Evolutionary conservation across 768 basidiomycete genomes (phyloP).

Genomic region (Cystofilobasidium bisporidii): DNA sequence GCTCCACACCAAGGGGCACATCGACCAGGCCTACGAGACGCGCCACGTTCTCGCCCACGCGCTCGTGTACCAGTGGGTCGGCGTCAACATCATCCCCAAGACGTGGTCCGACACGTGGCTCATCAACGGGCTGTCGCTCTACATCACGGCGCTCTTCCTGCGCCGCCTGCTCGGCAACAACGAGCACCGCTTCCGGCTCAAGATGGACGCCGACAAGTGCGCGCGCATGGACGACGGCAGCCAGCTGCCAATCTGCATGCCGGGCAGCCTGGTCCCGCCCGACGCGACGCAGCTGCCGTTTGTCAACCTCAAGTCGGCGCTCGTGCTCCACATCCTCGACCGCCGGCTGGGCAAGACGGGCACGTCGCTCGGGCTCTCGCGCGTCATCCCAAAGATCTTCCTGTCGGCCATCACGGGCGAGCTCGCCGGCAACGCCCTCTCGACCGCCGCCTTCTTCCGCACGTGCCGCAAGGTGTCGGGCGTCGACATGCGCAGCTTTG

Average conservation of each 20-base stretch:
- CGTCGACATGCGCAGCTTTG: conserved; percentile 69
- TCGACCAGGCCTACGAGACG: conserved; percentile 87
- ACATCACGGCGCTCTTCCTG: conserved; percentile 79
- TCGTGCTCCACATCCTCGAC: conserved; percentile 94
- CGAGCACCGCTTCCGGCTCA: conserved; percentile 88
- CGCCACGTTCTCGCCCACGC: conserved; percentile 77
- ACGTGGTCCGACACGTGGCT: conserved; percentile 92
- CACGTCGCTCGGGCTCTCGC: conserved; percentile 83
- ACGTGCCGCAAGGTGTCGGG: conserved; percentile 89
- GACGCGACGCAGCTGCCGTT: conserved; percentile 70
- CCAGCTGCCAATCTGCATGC: conserved; percentile 89
- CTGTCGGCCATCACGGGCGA: conserved; percentile 88
- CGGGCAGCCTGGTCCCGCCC: conserved; percentile 72
- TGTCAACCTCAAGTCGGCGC: conserved; percentile 85
- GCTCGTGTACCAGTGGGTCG: conserved; percentile 90
- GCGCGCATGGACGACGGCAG: conserved; percentile 74
- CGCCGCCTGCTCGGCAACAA: conserved; percentile 85
- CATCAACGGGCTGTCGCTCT: conserved; percentile 83
- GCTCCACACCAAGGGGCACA: conserved; percentile 73
- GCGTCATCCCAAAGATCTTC: conserved; percentile 90
- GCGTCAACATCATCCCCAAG: conserved; percentile 90
- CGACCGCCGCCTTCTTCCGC: conserved; percentile 80
- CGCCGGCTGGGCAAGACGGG: conserved; percentile 87
- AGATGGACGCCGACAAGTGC: conserved; percentile 92
- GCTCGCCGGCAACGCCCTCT: conserved; percentile 69